Evolutionary conservation across 2,329 filamentous ascomycete species (phyloP), one percentile per base, ranked within the genome.

Genomic region (Fusarium agapanthi): DNA sequence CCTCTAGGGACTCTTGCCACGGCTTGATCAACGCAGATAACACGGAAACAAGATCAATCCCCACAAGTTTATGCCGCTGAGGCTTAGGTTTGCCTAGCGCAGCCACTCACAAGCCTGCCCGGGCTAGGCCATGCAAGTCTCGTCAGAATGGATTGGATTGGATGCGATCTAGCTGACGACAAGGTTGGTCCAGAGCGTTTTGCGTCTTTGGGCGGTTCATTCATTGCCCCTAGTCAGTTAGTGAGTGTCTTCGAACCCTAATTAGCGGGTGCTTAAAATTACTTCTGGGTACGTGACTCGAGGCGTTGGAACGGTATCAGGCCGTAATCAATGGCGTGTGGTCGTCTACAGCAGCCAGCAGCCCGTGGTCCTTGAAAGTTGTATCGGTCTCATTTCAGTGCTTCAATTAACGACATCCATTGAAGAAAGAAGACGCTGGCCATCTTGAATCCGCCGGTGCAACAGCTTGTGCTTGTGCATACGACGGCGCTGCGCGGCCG

Each of bases 121-220:
- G 70, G 57, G 32, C 61, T 50, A 54, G 43, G 57, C 61, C 64
- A 75, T 67, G 71, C 59, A 64, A 61, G 58, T 70, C 45, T 62
- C 61, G 60, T 62, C 50, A 68, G 55, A 43, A 40, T 61, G 43
- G 34, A 58, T 50, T 40, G 47, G 38, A 40, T 56, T 66, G 66
- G 64, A 64, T 63, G 69, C 37, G 69, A 75, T 76, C 58, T 76
- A 54, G 63, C 43, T 64, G 64, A 68, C 34, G 50, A 71, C 43
- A 60, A 72, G 66, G 68, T 59, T 67, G 61, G 74, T 72, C 71
- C 69, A 63, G 69, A 76, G 62, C 66, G 61, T 72, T 71, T 56
- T 64, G 59, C 41, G 58, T 61, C 61, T 54, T 69, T 56, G 69
- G 28, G 30, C 55, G 34, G 38, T 56, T 50, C 35, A 45, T 48